Evolutionary conservation across 805 yeast species (phyloP), one percentile per base, ranked within the genome.

Genomic region (Barnettozyma pratensis): DNA sequence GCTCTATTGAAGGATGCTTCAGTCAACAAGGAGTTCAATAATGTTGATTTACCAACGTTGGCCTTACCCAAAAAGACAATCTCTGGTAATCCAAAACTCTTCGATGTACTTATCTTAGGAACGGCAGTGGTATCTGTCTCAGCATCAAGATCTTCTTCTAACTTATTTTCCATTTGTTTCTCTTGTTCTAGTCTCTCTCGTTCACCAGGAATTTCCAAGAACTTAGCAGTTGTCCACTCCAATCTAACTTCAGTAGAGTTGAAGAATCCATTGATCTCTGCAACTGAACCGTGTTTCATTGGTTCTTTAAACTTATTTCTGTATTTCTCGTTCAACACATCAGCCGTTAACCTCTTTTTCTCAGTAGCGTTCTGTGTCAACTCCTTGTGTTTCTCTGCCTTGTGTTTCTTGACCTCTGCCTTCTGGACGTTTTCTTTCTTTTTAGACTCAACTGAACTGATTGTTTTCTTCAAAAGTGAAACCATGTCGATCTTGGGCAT

Each of bases 1-100:
- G 54, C 26, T 53, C 63, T 38, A 61, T 63, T 45, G 61, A 59
- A 14, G 28, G 59, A 57, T 7, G 66, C 62, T 36, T 68, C 67
- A 1, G 80, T 69, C 5, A 86, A 66, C 7, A 88, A 48, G 10
- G 76, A 77, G 58, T 87, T 86, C 38, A 90, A 69, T 28, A 90
- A 62, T 0, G 95, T 81, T 0, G 96, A 87, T 61, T 90, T 90
- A 0, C 97, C 97, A 7, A 84, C 90, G 57, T 90, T 90, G 42
- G 95, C 84, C 53, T 87, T 77, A 0, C 97, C 97, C 41, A 90
- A 56, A 42, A 90, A 73, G 4, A 85, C 69, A 5, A 89, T 77
- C 59, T 89, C 96, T 0, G 96, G 96, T 10, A 85, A 67, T 12
- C 67, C 69, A 11, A 19, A 2, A 42, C 32, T 35, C 55, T 30